Evolutionary conservation across 2,329 filamentous ascomycete species (phyloP), one percentile per base, ranked within the genome.

Genomic region (Cytospora mali): DNA sequence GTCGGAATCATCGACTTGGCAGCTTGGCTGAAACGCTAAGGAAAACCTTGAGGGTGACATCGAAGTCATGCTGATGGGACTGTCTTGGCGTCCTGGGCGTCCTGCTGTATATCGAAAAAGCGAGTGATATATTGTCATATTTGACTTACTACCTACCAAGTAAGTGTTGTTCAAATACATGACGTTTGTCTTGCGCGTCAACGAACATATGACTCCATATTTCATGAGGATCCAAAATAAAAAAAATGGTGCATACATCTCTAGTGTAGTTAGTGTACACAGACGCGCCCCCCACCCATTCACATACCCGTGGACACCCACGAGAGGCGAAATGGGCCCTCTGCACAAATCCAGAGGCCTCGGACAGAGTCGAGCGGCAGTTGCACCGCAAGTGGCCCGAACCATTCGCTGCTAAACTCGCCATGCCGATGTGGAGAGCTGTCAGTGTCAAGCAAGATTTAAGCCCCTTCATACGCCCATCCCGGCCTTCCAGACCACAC

Each of bases 361-460:
- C 42, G 9, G n/a, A n/a, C 10, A 23, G 42, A 21, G n/a, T 46
- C 42, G 42, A 46, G 42, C 42, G 42, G 42, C 42, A 46, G 42
- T 46, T 18, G 42, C n/a, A 46, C n/a, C 42, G 42, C 42, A 46
- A 46, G 42, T 46, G 42, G 42, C 42, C 16, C 42, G n/a, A 46
- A 46, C 39, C 39, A 18, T 46, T n/a, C 14, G 16, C 23, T 46
- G 16, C 35, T 18, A 42, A 9, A 4, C 33, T 23, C 23, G 39
- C 39, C 42, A 46, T 18, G 42, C 42, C n/a, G 21, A 9, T 46
- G 42, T 46, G 42, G 42, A 46, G 42, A 46, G 42, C 42, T 46
- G 42, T 46, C 42, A 46, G 42, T 46, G 42, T 46, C 42, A 46
- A 23, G n/a, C n/a, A n/a, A n/a, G n/a, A n/a, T n/a, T n/a, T n/a